These are phyloP conservation scores for Prinsepia uniflora DNA, from an alignment of 306 rosid species.

Conservation along the genomic window DNA sequence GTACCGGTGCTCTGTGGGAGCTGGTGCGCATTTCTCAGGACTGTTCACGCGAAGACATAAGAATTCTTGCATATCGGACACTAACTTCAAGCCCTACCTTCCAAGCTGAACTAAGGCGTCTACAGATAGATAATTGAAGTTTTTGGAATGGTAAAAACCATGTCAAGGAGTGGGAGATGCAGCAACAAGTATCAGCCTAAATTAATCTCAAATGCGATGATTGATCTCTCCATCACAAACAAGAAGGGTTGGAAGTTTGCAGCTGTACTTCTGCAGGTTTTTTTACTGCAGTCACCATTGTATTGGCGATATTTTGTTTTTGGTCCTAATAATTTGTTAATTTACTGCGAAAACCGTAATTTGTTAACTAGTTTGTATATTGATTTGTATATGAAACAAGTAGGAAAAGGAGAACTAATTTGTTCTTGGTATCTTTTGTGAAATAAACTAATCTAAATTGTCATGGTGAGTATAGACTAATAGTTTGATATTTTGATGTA, in stretches of 20 bases:
- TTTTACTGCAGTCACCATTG: conserved; percentile 23
- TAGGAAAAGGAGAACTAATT: conserved; percentile 17
- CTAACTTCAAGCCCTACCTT: conserved; percentile 71
- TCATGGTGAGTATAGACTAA: not conserved
- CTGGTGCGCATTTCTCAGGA: conserved; percentile 83
- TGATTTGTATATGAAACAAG: conserved; percentile 56
- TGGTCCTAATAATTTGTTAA: conserved; percentile 27
- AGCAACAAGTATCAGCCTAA: conserved; percentile 3
- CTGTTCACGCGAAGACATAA: conserved; percentile 89
- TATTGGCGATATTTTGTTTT: conserved; percentile 9
- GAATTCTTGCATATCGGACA: conserved; percentile 87
- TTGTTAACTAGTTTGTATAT: conserved; percentile 44
- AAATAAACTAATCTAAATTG: not conserved
- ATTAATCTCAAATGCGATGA: conserved; percentile 8
- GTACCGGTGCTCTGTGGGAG: conserved; percentile 92
- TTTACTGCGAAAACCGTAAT: conserved; percentile 15
- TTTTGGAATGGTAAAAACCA: conserved; percentile 8
- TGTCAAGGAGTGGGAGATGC: conserved; percentile 17
- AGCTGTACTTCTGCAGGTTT: conserved; percentile 13
- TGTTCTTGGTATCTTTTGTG: not conserved
- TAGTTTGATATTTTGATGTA: not conserved
- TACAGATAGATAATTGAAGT: conserved; percentile 45
- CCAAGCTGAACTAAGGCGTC: conserved; percentile 82
- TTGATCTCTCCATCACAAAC: conserved; percentile 8
- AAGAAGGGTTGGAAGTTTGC: conserved; percentile 7